These are phyloP conservation scores for Truncatella angustata DNA, from an alignment of 2,329 filamentous ascomycete species.

Conservation along the genomic window DNA sequence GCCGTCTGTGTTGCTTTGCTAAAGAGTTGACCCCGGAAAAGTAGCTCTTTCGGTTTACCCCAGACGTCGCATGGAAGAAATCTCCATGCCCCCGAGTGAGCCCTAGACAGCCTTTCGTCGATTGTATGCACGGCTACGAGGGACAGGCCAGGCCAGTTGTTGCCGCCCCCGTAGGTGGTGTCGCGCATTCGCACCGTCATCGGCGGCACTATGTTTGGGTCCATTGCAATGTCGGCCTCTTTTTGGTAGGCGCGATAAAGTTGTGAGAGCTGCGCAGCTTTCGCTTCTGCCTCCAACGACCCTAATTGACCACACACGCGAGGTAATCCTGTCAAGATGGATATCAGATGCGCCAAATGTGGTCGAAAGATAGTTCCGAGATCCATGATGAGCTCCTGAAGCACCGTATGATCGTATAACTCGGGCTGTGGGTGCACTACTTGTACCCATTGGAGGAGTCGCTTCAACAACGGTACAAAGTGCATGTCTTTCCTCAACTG, in stretches of 20 bases:
- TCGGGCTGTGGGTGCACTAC: constrained; percentile 12
- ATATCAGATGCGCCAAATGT: constrained; percentile 15
- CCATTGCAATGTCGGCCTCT: constrained; percentile 11
- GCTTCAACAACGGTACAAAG: constrained; percentile 9
- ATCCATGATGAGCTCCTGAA: constrained; percentile 13
- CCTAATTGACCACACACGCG: constrained; percentile 12
- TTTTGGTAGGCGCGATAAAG: constrained; percentile 16
- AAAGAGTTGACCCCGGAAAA: constrained; percentile 16
- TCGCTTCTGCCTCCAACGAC: constrained; percentile 4
- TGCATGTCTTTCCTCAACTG: constrained; percentile 15
- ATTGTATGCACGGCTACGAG: constrained; percentile 29
- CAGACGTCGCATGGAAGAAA: constrained; percentile 32
- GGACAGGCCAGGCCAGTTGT: constrained; percentile 24
- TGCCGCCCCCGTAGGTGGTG: constrained; percentile 13
- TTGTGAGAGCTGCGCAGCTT: constrained; percentile 17
- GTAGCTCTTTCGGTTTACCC: constrained; percentile 28
- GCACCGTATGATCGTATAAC: constrained; percentile 12
- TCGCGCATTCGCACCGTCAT: constrained; percentile 27
- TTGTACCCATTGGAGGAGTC: constrained; percentile 13
- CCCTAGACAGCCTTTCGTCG: constrained; percentile 23
- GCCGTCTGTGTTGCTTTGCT: not conserved
- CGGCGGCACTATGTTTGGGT: constrained; percentile 23
- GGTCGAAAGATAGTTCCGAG: constrained; percentile 16
- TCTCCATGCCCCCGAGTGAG: constrained; percentile 28
- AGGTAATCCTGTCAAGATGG: constrained; percentile 12